phyloP scores from a whole-genome alignment of 2,329 filamentous ascomycete genomes.

The Talaromyces pinophilus region DNA sequence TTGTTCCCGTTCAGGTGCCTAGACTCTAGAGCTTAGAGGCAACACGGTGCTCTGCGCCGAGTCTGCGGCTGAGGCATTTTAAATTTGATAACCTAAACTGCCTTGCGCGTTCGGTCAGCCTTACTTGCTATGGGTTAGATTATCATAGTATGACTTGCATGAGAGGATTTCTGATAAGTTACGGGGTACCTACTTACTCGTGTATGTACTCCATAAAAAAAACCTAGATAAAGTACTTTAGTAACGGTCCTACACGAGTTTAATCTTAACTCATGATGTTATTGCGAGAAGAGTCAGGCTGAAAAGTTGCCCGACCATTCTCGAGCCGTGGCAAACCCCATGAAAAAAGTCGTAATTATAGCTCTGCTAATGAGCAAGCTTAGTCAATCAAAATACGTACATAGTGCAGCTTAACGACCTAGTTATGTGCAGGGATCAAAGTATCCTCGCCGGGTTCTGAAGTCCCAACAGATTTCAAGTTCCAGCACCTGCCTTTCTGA shows the following conservation, averaged over 20 bases:
- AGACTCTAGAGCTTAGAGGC: background rate
- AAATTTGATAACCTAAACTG: background rate
- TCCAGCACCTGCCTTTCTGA: constrained; percentile 8
- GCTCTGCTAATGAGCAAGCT: background rate
- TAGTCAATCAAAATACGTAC: background rate
- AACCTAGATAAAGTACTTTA: background rate
- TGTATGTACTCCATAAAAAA: background rate
- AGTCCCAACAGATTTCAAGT: background rate
- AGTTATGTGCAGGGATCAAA: background rate
- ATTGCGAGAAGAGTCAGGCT: background rate
- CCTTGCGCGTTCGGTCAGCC: background rate
- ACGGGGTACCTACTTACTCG: background rate
- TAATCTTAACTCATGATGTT: background rate
- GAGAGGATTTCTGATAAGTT: background rate
- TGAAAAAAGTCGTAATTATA: background rate
- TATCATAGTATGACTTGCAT: constrained; percentile 7
- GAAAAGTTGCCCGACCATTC: background rate
- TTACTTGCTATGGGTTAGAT: background rate
- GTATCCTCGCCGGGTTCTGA: background rate
- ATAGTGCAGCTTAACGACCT: background rate
- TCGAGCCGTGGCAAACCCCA: background rate
- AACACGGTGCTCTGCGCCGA: background rate
- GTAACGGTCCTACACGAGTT: background rate
- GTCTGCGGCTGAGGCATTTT: constrained; percentile 2
- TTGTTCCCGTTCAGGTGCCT: background rate